Percentiles rank a stretch among this genome's conserved stretches.
phyloP scores from a whole-genome alignment of 306 rosid genomes.

The Vigna reflexopilosa region DNA sequence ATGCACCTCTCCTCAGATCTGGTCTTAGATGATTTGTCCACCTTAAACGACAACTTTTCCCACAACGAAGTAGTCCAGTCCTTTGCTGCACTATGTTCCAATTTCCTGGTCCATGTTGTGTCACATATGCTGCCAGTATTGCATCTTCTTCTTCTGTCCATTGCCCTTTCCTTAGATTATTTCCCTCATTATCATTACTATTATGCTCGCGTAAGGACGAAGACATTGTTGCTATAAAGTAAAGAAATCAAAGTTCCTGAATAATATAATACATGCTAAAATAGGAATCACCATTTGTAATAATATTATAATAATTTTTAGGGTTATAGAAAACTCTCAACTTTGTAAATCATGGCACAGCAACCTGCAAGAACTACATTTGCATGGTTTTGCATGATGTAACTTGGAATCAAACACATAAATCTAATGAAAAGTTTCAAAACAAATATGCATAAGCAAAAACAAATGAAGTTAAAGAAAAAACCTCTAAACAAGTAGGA shows the following conservation, averaged over 20 bases:
- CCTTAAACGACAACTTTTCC: slow-evolving; percentile 81
- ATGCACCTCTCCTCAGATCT: slow-evolving; percentile 64
- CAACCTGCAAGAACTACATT: no score
- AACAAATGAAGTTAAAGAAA: no score
- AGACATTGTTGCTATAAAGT: not conserved
- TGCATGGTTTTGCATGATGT: no score
- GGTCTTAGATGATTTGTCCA: slow-evolving; percentile 85
- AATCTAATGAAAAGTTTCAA: no score
- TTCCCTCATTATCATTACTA: not conserved
- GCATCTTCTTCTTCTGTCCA: slow-evolving; percentile 81
- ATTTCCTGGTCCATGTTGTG: slow-evolving; percentile 69
- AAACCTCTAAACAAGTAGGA: no score
- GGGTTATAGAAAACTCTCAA: no score
- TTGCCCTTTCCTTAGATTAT: slow-evolving; percentile 68
- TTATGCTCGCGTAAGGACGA: no score
- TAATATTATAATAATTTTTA: no score
- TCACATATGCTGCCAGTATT: slow-evolving; percentile 64
- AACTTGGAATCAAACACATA: no score
- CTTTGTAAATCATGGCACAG: no score
- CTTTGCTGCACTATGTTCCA: slow-evolving; percentile 75
- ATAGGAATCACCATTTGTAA: no score
- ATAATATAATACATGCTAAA: not conserved
- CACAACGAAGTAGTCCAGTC: slow-evolving; percentile 75
- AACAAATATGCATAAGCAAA: no score
- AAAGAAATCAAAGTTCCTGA: not conserved